phyloP scores from a whole-genome alignment of 1,284 basidiomycete genomes.

The Sanghuangporus sanghuang region DNA sequence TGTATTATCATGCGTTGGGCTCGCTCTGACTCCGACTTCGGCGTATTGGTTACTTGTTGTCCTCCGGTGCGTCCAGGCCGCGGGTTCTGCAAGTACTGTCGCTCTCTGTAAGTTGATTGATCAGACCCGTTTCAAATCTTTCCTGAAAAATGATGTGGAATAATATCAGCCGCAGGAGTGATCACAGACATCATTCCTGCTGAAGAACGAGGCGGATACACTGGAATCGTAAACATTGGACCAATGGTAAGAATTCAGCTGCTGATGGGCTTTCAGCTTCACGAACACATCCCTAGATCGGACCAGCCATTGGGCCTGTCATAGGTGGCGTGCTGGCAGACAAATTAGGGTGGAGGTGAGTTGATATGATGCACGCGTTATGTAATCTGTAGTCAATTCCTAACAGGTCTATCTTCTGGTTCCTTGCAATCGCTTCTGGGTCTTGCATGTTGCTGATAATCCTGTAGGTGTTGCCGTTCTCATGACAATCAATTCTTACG shows the following conservation, averaged over 20 bases:
- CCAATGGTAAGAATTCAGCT: constrained; percentile 29
- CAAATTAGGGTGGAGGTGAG: constrained; percentile 61
- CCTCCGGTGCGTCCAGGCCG: constrained; percentile 42
- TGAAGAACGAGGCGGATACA: constrained; percentile 35
- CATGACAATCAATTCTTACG: not conserved
- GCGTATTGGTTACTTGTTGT: constrained; percentile 45
- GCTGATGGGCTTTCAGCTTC: not conserved
- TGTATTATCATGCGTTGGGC: constrained; percentile 37
- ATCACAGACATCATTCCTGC: constrained; percentile 36
- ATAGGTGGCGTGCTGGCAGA: constrained; percentile 57
- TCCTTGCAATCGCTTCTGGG: constrained; percentile 58
- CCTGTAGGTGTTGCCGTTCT: constrained; percentile 36
- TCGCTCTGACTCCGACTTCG: constrained; percentile 40
- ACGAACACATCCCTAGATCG: constrained; percentile 24
- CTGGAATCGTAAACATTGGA: constrained; percentile 33
- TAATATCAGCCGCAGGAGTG: constrained; percentile 31
- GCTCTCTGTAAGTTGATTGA: constrained; percentile 31
- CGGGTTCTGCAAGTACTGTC: constrained; percentile 40
- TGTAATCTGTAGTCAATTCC: not conserved
- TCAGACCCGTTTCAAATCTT: not conserved
- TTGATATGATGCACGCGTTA: not conserved
- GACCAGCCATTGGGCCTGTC: constrained; percentile 36
- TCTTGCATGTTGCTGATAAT: constrained; percentile 49
- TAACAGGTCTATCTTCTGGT: constrained; percentile 73
- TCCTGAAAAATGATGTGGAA: not conserved